Base-by-base conservation (phyloP, 768 basidiomycete genomes). In the Myochromella boudieri region DNA sequence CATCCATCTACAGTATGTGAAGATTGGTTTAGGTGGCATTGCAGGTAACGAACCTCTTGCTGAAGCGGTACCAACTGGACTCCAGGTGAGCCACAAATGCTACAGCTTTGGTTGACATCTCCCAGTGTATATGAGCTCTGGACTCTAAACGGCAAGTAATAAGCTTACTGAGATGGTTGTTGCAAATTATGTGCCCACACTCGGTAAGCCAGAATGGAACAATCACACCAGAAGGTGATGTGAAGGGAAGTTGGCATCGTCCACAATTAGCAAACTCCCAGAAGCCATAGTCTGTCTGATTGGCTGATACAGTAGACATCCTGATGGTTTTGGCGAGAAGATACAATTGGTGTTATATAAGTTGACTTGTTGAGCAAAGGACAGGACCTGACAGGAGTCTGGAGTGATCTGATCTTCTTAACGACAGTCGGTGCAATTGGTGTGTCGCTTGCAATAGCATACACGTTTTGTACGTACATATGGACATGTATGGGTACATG, bases 141-240 rank as follows among this genome's bases (percentile, higher is more conserved):
- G 14, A 20, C 4, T 24, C 15, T 40, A 14, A 44, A 38, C 22
- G 6, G 3, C 20, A 21, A 11, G 11, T 18, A 36, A 28, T 32
- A 21, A 38, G 67, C 68, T 48, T 60, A 92, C 91, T 87, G 61
- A 93, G 81, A 66, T 93, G 91, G 29, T 78, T 75, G 59, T 93
- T 92, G 74, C 91, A 93, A 21, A 92, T 55, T 46, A 92, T 77
- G 71, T 93, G 91, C 0, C 88, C 88, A 56, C 91, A 93, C 62
- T 91, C 88, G 1, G 91, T 91, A 49, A 91, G 71, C 91, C 91
- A 93, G 62, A 92, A 93, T 0, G 91, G 91, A 21, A 87, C 67
- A 2, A 76, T 70, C 8, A 83, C 75, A 1, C 75, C 77, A 32
- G 71, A 68, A 28, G 76, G 72, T 2, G 78, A 68, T 6, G 69